Evolutionary conservation across 2,329 filamentous ascomycete species (phyloP).

Genomic region (Chaetomium sp.): DNA sequence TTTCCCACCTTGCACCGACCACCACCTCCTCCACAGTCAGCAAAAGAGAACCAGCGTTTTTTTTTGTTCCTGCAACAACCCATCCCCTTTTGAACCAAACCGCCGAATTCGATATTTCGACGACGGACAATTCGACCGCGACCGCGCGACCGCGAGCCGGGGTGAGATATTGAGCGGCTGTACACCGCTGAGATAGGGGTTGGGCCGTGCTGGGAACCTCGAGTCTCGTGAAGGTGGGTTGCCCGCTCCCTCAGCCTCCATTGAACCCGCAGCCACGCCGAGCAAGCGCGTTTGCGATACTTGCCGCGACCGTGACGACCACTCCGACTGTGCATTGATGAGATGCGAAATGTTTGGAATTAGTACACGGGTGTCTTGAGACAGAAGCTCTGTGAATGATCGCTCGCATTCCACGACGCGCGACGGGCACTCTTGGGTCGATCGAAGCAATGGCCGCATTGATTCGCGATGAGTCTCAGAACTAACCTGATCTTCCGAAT

Average conservation of each 20-base stretch:
- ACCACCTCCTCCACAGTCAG: not conserved
- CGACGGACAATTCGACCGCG: constrained; percentile 4
- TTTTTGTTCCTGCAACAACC: constrained; percentile 10
- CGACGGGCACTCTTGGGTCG: too few species aligned
- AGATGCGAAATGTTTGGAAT: not conserved
- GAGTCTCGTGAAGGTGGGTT: constrained; percentile 20
- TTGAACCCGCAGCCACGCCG: not conserved
- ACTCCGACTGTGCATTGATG: not conserved
- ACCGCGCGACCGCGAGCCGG: constrained; percentile 12
- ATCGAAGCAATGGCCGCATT: too few species aligned
- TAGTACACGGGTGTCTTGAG: not conserved
- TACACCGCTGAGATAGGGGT: constrained; percentile 19
- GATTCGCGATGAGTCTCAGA: not conserved
- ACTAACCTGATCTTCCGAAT: constrained; percentile 4
- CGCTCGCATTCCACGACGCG: too few species aligned
- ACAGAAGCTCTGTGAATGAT: too few species aligned
- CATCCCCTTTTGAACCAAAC: not conserved
- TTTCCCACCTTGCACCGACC: constrained; percentile 19
- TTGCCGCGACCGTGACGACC: not conserved
- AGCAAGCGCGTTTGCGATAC: not conserved
- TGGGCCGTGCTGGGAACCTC: constrained; percentile 18
- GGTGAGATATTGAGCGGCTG: constrained; percentile 16
- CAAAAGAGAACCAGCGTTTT: constrained; percentile 10
- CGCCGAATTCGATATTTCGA: not conserved
- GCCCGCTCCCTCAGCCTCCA: not conserved